Percentiles rank a stretch among this genome's conserved stretches.
These are phyloP conservation scores for Kregervanrija delftensis DNA, from an alignment of 805 yeast species.

Conservation along the genomic window DNA sequence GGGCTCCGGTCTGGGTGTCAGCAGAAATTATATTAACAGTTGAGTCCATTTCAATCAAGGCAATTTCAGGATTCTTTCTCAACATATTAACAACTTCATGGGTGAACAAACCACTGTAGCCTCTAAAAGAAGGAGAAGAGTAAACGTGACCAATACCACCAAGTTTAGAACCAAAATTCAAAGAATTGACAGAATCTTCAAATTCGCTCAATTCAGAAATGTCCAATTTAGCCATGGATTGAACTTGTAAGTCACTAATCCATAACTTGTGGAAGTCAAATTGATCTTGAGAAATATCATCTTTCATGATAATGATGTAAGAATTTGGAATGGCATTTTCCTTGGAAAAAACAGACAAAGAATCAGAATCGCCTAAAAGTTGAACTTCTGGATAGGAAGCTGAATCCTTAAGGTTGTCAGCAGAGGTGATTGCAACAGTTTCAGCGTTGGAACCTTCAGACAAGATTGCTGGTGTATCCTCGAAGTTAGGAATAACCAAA, in stretches of 20 bases:
- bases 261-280: slow-evolving; percentile 60
- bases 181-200: slow-evolving; percentile 21
- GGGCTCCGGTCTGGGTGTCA: slow-evolving; percentile 73
- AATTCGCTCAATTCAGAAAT: slow-evolving; percentile 21
- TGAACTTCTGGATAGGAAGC: slow-evolving; percentile 29
- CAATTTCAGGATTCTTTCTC: slow-evolving; percentile 46
- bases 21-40: slow-evolving; percentile 57
- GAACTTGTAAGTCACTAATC: slow-evolving; percentile 49
- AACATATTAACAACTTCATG: slow-evolving; percentile 68
- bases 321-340: slow-evolving; percentile 57
- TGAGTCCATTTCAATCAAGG: slow-evolving; percentile 66
- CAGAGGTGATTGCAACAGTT: slow-evolving; percentile 1
- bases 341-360: slow-evolving; percentile 43
- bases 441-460: background rate
- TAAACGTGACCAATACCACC: slow-evolving; percentile 61
- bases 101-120: slow-evolving; percentile 83
- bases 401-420: slow-evolving; percentile 26
- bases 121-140: slow-evolving; percentile 55
- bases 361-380: slow-evolving; percentile 16
- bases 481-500: slow-evolving; percentile 14
- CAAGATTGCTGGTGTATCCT: slow-evolving; percentile 10
- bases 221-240: slow-evolving; percentile 25
- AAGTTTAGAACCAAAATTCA: slow-evolving; percentile 9
- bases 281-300: slow-evolving; percentile 45
- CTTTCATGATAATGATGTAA: slow-evolving; percentile 83